A percentile compares a stretch with the other conserved stretches of the same genome.
Evolutionary conservation across 495 filamentous ascomycete species (phyloP).

Genomic region (Immersiella caudata): DNA sequence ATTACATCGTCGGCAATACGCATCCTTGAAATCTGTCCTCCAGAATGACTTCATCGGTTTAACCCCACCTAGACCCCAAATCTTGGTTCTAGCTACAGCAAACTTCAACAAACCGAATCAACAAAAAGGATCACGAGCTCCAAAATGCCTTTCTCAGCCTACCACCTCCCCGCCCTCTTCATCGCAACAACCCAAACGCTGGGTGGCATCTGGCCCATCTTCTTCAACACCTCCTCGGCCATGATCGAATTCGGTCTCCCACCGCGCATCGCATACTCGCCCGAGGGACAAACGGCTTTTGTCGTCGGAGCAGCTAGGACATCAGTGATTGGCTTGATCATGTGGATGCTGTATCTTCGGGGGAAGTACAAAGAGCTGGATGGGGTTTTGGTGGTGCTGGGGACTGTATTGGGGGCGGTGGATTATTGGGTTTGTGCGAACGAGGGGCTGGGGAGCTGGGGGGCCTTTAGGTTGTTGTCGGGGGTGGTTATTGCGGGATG

Average conservation of each 20-base stretch:
- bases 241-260: slow-evolving; percentile 17
- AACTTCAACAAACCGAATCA: too few species aligned
- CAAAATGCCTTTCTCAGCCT: not conserved
- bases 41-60: too few species aligned
- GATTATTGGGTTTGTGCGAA: not conserved
- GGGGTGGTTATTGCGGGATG: not conserved
- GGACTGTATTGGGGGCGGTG: not conserved
- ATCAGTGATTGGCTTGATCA: not conserved
- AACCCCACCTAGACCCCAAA: too few species aligned
- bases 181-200: slow-evolving; percentile 7
- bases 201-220: slow-evolving; percentile 17
- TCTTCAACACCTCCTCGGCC: slow-evolving; percentile 3
- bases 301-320: not conserved
- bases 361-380: slow-evolving; percentile 1
- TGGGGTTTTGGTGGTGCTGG: not conserved
- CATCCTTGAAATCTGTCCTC: too few species aligned
- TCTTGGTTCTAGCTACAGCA: too few species aligned
- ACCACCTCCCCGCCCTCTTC: slow-evolving; percentile 18
- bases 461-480: not conserved
- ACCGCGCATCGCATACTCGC: slow-evolving; percentile 1
- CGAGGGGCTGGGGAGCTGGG: not conserved
- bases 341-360: not conserved
- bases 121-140: too few species aligned
- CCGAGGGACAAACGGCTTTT: slow-evolving; percentile 1
- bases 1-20: too few species aligned